Evolutionary conservation across 768 basidiomycete species (phyloP).

Genomic region (Chalciporus chontae): DNA sequence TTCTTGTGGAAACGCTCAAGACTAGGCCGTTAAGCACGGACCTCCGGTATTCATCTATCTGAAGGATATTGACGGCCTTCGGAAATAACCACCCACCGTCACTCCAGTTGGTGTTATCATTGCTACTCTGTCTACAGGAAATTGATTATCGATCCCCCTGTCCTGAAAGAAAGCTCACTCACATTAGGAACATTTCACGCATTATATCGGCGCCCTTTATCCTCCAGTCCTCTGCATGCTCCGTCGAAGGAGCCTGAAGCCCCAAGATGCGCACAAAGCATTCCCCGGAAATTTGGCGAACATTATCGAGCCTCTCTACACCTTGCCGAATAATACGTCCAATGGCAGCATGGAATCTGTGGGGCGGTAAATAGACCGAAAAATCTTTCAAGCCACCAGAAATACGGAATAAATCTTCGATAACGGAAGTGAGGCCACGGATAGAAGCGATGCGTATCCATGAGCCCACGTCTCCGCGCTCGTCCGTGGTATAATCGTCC

Average conservation of each 20-base stretch:
- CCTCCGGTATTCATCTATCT: constrained; percentile 57
- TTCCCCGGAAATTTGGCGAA: constrained; percentile 75
- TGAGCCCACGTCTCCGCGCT: constrained; percentile 95
- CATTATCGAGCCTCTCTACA: constrained; percentile 87
- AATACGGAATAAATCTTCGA: constrained; percentile 47
- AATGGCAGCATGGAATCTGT: constrained; percentile 53
- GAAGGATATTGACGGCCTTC: constrained; percentile 61
- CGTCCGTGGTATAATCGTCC: constrained; percentile 88
- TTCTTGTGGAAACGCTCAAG: constrained; percentile 78
- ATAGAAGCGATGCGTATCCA: constrained; percentile 87
- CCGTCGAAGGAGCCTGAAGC: constrained; percentile 41
- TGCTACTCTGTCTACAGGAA: constrained; percentile 31
- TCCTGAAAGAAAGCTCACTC: constrained; percentile 15
- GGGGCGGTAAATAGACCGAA: constrained; percentile 56
- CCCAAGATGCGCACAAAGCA: constrained; percentile 52
- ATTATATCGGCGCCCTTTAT: constrained; percentile 48
- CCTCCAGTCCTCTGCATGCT: constrained; percentile 45
- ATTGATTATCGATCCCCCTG: constrained; percentile 1
- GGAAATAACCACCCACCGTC: constrained; percentile 76
- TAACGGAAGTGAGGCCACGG: constrained; percentile 54
- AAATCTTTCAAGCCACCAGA: constrained; percentile 43
- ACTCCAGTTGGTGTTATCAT: constrained; percentile 50
- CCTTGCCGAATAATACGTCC: constrained; percentile 82
- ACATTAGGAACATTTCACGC: constrained; percentile 53
- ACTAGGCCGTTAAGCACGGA: constrained; percentile 68